phyloP scores from a whole-genome alignment of 371 early-diverging fungal species.

The Mucor plumbeus region DNA sequence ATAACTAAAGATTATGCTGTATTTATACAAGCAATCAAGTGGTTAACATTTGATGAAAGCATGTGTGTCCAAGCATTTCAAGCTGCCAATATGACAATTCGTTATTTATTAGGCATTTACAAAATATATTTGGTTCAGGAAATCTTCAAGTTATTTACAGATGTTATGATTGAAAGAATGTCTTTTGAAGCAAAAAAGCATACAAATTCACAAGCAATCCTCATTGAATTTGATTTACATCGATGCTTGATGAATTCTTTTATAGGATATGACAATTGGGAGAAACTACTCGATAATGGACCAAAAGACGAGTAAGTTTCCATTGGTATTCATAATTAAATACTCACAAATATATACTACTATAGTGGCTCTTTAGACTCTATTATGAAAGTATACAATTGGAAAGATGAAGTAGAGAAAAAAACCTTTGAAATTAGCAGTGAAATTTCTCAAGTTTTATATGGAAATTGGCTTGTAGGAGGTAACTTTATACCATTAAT shows the following conservation, averaged over 20 bases:
- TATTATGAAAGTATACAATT: neutral
- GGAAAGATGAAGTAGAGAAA: conserved; percentile 14
- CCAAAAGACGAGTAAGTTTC: conserved; percentile 17
- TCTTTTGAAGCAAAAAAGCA: neutral
- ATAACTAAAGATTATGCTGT: neutral
- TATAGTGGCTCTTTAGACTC: conserved; percentile 16
- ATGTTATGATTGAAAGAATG: neutral
- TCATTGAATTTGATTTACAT: conserved; percentile 12
- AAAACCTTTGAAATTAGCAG: conserved; percentile 5
- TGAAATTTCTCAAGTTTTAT: conserved; percentile 9
- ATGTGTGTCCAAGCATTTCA: conserved; percentile 6
- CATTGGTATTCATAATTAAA: neutral
- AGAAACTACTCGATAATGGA: neutral
- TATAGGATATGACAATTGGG: conserved; percentile 1
- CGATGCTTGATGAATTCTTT: conserved; percentile 5
- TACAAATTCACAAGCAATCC: neutral
- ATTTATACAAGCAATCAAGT: conserved; percentile 10
- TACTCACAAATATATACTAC: neutral
- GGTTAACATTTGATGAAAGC: conserved; percentile 14
- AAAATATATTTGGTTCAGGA: conserved; percentile 12
- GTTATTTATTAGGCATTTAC: conserved; percentile 9
- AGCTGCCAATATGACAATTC: conserved; percentile 16
- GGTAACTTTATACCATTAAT: neutral
- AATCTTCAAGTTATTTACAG: conserved; percentile 8
- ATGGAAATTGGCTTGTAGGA: conserved; percentile 21